Evolutionary conservation across 2,329 filamentous ascomycete species (phyloP).

Genomic region (Hypoxylon sp.): DNA sequence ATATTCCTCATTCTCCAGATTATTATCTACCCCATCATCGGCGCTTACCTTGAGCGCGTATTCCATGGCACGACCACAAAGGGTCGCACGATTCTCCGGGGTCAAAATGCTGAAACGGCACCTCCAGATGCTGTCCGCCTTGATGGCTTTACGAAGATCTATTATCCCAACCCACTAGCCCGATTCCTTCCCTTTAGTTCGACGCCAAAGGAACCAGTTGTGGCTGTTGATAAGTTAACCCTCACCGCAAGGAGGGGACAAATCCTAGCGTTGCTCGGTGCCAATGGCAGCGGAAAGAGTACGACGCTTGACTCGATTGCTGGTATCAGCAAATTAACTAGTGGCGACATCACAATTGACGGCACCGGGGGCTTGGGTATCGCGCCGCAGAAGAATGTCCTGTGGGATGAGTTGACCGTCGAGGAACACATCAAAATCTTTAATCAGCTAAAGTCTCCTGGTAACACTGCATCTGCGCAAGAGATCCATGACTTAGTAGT

Average conservation of each 20-base stretch:
- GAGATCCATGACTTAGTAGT: slow-evolving; percentile 75
- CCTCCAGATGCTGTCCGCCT: slow-evolving; percentile 75
- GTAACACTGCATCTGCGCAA: slow-evolving; percentile 67
- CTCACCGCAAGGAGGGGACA: slow-evolving; percentile 82
- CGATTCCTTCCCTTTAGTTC: slow-evolving; percentile 64
- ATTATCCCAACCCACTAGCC: slow-evolving; percentile 75
- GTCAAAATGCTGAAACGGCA: slow-evolving; percentile 47
- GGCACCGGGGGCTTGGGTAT: slow-evolving; percentile 85
- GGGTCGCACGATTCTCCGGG: slow-evolving; percentile 67
- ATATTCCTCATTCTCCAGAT: slow-evolving; percentile 84
- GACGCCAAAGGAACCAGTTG: slow-evolving; percentile 73
- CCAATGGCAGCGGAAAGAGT: slow-evolving; percentile 91
- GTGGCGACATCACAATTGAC: slow-evolving; percentile 82
- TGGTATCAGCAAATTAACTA: slow-evolving; percentile 82
- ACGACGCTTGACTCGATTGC: slow-evolving; percentile 91
- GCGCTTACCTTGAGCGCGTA: slow-evolving; percentile 78
- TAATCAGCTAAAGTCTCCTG: slow-evolving; percentile 81
- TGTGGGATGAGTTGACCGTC: slow-evolving; percentile 91
- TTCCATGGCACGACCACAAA: slow-evolving; percentile 82
- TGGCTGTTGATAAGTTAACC: slow-evolving; percentile 83
- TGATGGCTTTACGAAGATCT: slow-evolving; percentile 82
- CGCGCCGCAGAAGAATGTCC: slow-evolving; percentile 92
- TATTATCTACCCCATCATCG: slow-evolving; percentile 81
- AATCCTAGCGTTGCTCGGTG: slow-evolving; percentile 87
- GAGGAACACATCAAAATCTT: slow-evolving; percentile 88